Evolutionary conservation across 768 basidiomycete genomes (phyloP).

Genomic region (Steccherinum ochraceum): DNA sequence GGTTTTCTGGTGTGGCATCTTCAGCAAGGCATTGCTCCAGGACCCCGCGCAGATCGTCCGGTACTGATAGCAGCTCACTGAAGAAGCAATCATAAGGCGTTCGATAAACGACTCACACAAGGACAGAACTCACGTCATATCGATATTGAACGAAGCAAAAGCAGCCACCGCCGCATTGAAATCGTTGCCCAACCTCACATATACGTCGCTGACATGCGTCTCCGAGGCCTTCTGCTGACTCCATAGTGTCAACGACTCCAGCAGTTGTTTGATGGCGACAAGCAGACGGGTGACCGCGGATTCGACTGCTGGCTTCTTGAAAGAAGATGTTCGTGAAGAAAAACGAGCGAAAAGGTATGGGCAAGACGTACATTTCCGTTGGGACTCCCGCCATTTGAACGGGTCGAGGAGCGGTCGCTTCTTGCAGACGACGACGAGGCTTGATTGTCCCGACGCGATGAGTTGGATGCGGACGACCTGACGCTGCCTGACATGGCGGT

Average conservation of each 20-base stretch:
- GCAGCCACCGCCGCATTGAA: constrained; percentile 92
- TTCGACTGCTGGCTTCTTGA: constrained; percentile 68
- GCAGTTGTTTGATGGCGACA: constrained; percentile 91
- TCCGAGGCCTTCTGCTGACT: constrained; percentile 68
- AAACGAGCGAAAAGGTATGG: no score
- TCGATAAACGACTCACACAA: neutral
- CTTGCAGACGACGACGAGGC: constrained; percentile 38
- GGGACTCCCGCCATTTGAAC: constrained; percentile 36
- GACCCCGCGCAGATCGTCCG: constrained; percentile 80
- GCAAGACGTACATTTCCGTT: constrained; percentile 29
- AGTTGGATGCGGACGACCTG: constrained; percentile 30
- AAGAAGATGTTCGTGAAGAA: neutral
- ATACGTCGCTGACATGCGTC: constrained; percentile 88
- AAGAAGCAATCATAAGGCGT: constrained; percentile 13
- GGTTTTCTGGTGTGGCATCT: constrained; percentile 78
- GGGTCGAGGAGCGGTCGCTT: constrained; percentile 33
- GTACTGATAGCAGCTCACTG: constrained; percentile 85
- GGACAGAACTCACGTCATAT: constrained; percentile 73
- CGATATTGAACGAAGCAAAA: constrained; percentile 78
- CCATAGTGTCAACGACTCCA: constrained; percentile 87
- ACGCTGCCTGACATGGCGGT: no score
- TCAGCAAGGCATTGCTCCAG: constrained; percentile 91
- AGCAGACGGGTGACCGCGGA: constrained; percentile 88
- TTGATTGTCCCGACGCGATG: constrained; percentile 46
- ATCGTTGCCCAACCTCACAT: constrained; percentile 94